These are phyloP conservation scores for Eimeria praecox DNA, from an alignment of 169 alveolate genomes.

Conservation along the genomic window DNA sequence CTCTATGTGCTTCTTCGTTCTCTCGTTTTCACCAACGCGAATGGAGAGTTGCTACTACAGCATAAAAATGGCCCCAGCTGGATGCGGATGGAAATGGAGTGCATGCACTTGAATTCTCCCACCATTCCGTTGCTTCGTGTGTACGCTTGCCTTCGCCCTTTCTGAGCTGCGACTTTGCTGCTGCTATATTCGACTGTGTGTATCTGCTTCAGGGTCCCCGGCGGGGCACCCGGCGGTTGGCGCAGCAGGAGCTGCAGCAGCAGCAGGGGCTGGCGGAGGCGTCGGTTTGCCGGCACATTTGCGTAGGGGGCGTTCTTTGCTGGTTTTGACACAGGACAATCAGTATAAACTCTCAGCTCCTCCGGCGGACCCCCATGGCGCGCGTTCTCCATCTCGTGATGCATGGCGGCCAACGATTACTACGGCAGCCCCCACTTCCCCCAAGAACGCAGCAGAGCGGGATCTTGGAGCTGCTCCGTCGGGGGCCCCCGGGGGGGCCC, in stretches of 20 bases:
- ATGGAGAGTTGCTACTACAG: not conserved
- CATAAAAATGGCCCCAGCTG: not conserved
- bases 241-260: not conserved
- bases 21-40: not conserved
- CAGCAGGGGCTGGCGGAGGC: not conserved
- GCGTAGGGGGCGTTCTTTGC: constrained; percentile 79
- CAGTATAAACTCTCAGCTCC: constrained; percentile 76
- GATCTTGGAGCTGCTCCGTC: not conserved
- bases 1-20: not conserved
- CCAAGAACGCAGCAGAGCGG: not conserved
- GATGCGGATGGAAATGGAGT: not conserved
- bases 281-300: constrained; percentile 40
- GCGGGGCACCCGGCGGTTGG: constrained; percentile 7
- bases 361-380: constrained; percentile 72
- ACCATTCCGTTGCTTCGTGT: not conserved
- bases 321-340: constrained; percentile 78
- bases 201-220: constrained; percentile 10
- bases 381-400: constrained; percentile 66
- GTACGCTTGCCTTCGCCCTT: not conserved
- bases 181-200: not conserved
- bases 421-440: not conserved
- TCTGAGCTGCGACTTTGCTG: not conserved
- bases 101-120: not conserved
- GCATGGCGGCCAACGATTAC: constrained; percentile 27
- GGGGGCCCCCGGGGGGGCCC: not conserved